A percentile compares a stretch with the other conserved stretches of the same genome.
Evolutionary conservation across 768 basidiomycete species (phyloP).

Genomic region (Panus rudis): DNA sequence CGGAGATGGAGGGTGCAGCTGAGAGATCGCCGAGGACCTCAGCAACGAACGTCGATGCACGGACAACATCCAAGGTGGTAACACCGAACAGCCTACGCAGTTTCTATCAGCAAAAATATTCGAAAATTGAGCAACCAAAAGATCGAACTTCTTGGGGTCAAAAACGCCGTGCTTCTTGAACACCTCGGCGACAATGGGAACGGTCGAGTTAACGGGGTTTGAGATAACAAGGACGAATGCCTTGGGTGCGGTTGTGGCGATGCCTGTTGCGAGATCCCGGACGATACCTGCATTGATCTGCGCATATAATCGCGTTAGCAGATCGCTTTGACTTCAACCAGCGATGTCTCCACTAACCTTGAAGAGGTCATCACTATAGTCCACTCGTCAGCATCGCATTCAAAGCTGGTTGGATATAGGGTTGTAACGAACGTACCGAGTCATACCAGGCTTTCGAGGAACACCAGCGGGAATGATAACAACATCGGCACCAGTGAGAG

Average conservation of each 20-base stretch:
- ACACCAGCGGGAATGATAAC: slow-evolving; percentile 97
- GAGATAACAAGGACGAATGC: slow-evolving; percentile 95
- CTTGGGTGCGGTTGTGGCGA: slow-evolving; percentile 77
- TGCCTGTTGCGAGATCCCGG: slow-evolving; percentile 84
- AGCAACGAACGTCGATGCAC: slow-evolving; percentile 92
- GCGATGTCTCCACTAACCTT: slow-evolving; percentile 55
- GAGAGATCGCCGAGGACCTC: slow-evolving; percentile 63
- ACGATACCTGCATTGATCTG: slow-evolving; percentile 99
- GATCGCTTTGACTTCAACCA: background rate
- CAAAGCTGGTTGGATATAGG: slow-evolving; percentile 9
- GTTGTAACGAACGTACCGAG: slow-evolving; percentile 27
- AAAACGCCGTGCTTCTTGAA: slow-evolving; percentile 90
- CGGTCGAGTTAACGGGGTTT: slow-evolving; percentile 99
- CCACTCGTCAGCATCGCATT: slow-evolving; percentile 3
- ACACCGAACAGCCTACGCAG: slow-evolving; percentile 84
- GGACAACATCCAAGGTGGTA: slow-evolving; percentile 95
- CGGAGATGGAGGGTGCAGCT: slow-evolving; percentile 53
- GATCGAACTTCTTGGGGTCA: slow-evolving; percentile 77
- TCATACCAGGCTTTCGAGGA: slow-evolving; percentile 88
- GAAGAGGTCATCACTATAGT: slow-evolving; percentile 87
- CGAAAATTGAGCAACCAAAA: background rate
- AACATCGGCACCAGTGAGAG: slow-evolving; percentile 78
- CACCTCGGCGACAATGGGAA: slow-evolving; percentile 93
- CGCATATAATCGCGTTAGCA: slow-evolving; percentile 1
- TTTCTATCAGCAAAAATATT: slow-evolving; percentile 1